phyloP scores from a whole-genome alignment of 1,284 basidiomycete genomes.

The Leccinum pachyderme region DNA sequence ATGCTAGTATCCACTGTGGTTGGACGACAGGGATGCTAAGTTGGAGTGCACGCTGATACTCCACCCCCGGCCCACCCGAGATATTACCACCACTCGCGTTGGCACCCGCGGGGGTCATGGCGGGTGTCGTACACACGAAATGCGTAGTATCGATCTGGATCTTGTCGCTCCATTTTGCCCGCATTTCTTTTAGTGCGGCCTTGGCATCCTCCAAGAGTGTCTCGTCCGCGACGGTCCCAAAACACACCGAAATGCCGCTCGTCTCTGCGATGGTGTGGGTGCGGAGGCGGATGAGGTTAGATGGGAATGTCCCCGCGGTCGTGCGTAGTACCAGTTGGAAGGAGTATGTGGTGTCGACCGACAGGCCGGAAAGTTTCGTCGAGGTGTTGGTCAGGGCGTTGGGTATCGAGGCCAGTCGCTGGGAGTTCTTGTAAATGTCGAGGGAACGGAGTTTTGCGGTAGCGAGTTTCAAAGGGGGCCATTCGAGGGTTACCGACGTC shows the following conservation, averaged over 20 bases:
- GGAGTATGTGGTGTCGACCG: constrained; percentile 84
- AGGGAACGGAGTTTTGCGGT: constrained; percentile 82
- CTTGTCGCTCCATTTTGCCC: constrained; percentile 80
- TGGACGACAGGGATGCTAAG: constrained; percentile 89
- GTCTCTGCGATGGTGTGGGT: constrained; percentile 95
- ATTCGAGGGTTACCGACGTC: constrained; percentile 91
- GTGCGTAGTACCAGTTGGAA: constrained; percentile 92
- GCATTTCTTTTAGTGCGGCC: constrained; percentile 76
- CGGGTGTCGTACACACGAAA: constrained; percentile 90
- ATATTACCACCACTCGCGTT: constrained; percentile 45
- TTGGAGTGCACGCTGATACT: constrained; percentile 89
- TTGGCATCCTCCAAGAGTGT: constrained; percentile 77
- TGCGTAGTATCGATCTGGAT: constrained; percentile 97
- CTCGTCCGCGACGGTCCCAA: constrained; percentile 81
- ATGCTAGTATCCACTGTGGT: constrained; percentile 88
- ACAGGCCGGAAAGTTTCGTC: constrained; percentile 87
- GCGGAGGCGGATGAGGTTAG: constrained; percentile 75
- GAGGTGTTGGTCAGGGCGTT: constrained; percentile 79
- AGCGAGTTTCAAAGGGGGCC: constrained; percentile 84
- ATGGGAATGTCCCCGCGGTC: constrained; percentile 84
- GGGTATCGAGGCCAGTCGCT: constrained; percentile 83
- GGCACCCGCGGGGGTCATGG: constrained; percentile 61
- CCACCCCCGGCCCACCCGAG: constrained; percentile 65
- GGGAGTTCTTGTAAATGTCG: constrained; percentile 88
- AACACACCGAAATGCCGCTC: constrained; percentile 89